Evolutionary conservation across 2,329 filamentous ascomycete genomes (phyloP), one percentile per base, ranked within the genome.

Genomic region (Macrophomina tecta): DNA sequence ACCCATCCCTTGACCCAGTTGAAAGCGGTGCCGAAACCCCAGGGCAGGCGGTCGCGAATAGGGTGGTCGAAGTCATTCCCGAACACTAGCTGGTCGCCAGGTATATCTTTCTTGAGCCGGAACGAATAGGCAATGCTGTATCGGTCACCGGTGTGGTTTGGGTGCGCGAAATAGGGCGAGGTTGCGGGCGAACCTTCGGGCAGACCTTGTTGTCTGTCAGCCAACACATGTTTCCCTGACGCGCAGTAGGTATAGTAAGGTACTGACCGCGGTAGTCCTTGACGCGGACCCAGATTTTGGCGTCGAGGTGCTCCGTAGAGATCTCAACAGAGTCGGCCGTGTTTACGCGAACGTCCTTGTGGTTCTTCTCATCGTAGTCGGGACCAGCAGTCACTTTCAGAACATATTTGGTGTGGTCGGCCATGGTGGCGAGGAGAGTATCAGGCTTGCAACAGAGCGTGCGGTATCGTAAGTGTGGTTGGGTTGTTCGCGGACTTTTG

Each of bases 31-130:
- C 88, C 88, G 79, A 97, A 97, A 0, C 94, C 93, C 0, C 92
- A 92, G 0, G 95, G 94, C 1, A 99, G 83, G 16, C 89, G 87
- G 75, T 97, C 91, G 36, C 93, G 87, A 72, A 99, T 95, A 0
- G 95, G 92, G 61, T 91, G 87, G 74, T 97, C 94, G 76, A 98
- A 97, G 82, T 97, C 93, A 77, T 98, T 98, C 49, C 94, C 95
- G 73, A 97, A 97, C 64, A 97, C 89, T 2, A 99, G 83, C 69
- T 96, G 89, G 32, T 86, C 79, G 52, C 88, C 93, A 3, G 84
- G 83, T 66, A 97, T 88, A 42, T 79, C 79, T 36, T 81, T 73
- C 72, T 91, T 92, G n/a, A 91, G 92, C 0, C 86, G 88, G 77
- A 97, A 92, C 53, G 87, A 86, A 75, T 97, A 90, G 38, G 87